These are phyloP conservation scores for Xylariaceae sp. DNA, from an alignment of 2,329 filamentous ascomycete species.

Conservation along the genomic window DNA sequence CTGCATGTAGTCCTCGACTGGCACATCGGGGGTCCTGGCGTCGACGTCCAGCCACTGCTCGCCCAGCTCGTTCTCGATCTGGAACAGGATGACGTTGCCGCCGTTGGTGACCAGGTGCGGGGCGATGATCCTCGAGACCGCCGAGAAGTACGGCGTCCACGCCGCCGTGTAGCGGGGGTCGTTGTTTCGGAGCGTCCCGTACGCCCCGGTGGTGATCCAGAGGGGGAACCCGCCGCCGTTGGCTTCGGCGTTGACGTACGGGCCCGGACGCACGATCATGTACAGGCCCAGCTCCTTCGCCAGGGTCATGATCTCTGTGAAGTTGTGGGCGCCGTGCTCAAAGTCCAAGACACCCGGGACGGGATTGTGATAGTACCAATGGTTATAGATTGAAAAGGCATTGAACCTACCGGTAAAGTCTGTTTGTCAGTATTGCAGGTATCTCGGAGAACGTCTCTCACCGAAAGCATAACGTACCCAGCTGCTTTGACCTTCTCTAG, in stretches of 20 bases:
- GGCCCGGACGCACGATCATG: conserved; percentile 48
- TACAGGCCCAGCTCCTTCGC: conserved; percentile 48
- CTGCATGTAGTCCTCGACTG: conserved; percentile 49
- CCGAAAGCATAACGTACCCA: conserved; percentile 19
- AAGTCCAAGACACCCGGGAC: conserved; percentile 36
- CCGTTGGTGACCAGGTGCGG: conserved; percentile 50
- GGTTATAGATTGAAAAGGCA: conserved; percentile 34
- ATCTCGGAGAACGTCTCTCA: background rate
- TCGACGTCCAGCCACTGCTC: conserved; percentile 34
- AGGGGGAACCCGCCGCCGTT: conserved; percentile 55
- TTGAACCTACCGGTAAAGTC: conserved; percentile 27
- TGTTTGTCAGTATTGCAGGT: background rate
- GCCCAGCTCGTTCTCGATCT: conserved; percentile 50
- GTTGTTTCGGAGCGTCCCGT: conserved; percentile 44
- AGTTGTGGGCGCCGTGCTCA: conserved; percentile 43
- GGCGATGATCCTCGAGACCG: conserved; percentile 41
- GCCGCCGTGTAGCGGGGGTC: conserved; percentile 44
- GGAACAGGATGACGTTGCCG: conserved; percentile 47
- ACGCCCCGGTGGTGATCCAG: conserved; percentile 55
- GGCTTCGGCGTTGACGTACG: conserved; percentile 57
- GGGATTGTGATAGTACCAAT: conserved; percentile 34
- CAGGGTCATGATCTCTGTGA: conserved; percentile 42
- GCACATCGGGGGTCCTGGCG: conserved; percentile 38
- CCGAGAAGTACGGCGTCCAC: conserved; percentile 45
- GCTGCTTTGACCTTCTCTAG: conserved; percentile 35